These are phyloP conservation scores for Beauveria sp. DNA, from an alignment of 2,329 filamentous ascomycete species.

Conservation along the genomic window DNA sequence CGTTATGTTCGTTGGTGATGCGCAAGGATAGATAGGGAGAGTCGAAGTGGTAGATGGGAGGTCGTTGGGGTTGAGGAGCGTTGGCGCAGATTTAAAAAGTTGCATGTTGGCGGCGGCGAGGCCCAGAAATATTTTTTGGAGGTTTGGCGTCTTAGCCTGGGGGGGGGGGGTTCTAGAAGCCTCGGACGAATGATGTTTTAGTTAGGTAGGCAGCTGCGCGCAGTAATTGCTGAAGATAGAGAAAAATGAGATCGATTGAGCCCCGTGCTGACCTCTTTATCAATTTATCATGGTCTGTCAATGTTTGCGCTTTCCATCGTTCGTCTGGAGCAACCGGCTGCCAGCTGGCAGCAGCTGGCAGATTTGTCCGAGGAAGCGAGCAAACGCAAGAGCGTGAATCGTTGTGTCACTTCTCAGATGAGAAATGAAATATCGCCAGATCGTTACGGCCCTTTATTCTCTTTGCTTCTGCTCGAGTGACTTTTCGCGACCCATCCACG, in stretches of 20 bases:
- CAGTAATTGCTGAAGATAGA: no score
- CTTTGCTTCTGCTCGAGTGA: neutral
- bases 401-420: neutral
- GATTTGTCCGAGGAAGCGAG: neutral
- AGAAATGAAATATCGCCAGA: neutral
- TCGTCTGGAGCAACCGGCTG: neutral
- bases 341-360: constrained; percentile 6
- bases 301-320: constrained; percentile 5
- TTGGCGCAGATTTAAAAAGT: neutral
- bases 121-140: constrained; percentile 8
- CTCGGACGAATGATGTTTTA: neutral
- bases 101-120: neutral
- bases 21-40: neutral
- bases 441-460: neutral
- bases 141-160: neutral
- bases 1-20: constrained; percentile 1
- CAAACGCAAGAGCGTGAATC: constrained; percentile 4
- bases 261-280: neutral
- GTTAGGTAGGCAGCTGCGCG: no score
- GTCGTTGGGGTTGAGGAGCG: neutral
- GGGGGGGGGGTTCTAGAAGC: neutral
- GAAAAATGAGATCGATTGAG: neutral
- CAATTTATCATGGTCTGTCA: neutral
- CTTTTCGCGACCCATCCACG: neutral
- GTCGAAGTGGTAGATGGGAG: neutral